Conservation (phyloP, 768 basidiomycete species). For the Lactarius deliciosus region DNA sequence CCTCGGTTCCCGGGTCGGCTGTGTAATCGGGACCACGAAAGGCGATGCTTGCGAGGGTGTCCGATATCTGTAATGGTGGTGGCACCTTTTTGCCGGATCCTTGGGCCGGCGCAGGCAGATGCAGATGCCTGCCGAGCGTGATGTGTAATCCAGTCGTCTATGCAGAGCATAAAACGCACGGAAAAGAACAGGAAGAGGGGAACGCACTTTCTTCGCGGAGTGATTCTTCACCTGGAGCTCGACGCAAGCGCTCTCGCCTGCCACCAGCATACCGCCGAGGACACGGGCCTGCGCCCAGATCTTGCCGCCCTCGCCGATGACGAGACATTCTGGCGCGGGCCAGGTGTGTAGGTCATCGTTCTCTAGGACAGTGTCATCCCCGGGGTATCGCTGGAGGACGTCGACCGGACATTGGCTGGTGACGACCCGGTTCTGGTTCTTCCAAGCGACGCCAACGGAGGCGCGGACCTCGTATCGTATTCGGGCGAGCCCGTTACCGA, state of each 20-base stretch:
- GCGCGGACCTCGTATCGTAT: conserved; percentile 74
- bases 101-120: conserved; percentile 44
- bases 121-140: conserved; percentile 58
- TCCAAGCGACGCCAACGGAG: conserved; percentile 72
- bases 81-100: conserved; percentile 38
- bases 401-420: conserved; percentile 59
- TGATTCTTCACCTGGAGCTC: conserved; percentile 83
- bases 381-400: conserved; percentile 50
- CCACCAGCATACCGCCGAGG: conserved; percentile 59
- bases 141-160: conserved; percentile 71
- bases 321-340: conserved; percentile 54
- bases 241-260: conserved; percentile 69
- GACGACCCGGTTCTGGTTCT: conserved; percentile 68
- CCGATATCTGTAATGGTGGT: conserved; percentile 61
- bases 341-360: conserved; percentile 37
- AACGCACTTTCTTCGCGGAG: conserved; percentile 68
- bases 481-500: conserved; percentile 65
- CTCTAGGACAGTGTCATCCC: conserved; percentile 23
- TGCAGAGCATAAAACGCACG: neutral
- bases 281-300: conserved; percentile 73
- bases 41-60: conserved; percentile 64
- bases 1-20: conserved; percentile 70
- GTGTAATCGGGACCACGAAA: conserved; percentile 76
- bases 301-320: conserved; percentile 76
- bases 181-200: too few species aligned